Percentiles rank a stretch among this genome's conserved stretches.
Conservation (phyloP, 2,329 filamentous ascomycete species). For the Pezicula radicicola region DNA sequence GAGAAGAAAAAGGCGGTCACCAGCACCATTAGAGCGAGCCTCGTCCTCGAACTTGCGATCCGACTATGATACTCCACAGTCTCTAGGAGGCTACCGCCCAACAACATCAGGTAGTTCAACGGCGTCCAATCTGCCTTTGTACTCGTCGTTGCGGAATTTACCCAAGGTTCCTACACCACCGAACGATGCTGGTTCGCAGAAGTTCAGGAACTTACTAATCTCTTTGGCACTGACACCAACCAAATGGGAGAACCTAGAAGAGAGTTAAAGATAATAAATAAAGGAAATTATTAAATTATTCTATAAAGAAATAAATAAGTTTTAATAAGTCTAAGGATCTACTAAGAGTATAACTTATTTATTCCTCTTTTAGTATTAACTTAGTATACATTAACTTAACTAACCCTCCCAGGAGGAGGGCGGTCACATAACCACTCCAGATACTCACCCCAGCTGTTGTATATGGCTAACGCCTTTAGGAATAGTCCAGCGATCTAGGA, state of each 20-base stretch:
- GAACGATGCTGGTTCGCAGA: constrained; percentile 65
- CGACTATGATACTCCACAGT: constrained; percentile 13
- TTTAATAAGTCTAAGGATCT: too few species aligned
- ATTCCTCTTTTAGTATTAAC: too few species aligned
- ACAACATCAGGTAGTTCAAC: constrained; percentile 42
- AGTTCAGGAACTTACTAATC: constrained; percentile 78
- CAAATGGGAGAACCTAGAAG: constrained; percentile 97
- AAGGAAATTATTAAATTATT: too few species aligned
- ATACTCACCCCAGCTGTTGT: too few species aligned
- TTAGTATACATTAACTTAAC: too few species aligned
- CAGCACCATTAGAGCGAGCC: constrained; percentile 45
- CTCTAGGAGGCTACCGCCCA: constrained; percentile 35
- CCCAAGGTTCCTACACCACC: constrained; percentile 75
- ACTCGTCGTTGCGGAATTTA: constrained; percentile 59
- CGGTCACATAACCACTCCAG: too few species aligned
- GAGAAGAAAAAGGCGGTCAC: constrained; percentile 58
- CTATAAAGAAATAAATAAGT: too few species aligned
- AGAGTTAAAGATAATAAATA: too few species aligned
- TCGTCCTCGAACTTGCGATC: constrained; percentile 48
- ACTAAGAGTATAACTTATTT: too few species aligned
- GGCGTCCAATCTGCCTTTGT: constrained; percentile 50
- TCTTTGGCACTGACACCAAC: constrained; percentile 84
- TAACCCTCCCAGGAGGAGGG: too few species aligned
- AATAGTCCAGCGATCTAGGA: too few species aligned
- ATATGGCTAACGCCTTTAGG: too few species aligned